A percentile compares a stretch with the other conserved stretches of the same genome.
Conservation (phyloP, 225 moss, liverwort and hornwort genomes). For the Marchantia paleacea region DNA sequence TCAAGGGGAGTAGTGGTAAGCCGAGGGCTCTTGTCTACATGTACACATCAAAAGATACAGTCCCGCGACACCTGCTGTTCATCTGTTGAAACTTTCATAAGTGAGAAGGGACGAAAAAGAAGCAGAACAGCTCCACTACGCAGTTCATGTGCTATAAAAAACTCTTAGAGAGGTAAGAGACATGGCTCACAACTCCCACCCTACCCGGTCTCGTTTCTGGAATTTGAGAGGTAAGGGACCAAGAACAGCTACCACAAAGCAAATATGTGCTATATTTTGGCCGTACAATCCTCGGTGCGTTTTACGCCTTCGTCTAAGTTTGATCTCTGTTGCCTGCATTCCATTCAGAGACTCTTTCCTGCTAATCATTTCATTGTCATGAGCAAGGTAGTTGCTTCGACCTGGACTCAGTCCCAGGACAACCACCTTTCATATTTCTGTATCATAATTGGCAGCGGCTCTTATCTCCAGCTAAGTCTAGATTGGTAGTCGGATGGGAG, state of each 20-base stretch:
- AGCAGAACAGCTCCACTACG: neutral
- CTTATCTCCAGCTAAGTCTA: neutral
- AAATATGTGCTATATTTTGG: too few species aligned
- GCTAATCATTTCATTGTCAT: too few species aligned
- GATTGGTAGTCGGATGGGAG: neutral
- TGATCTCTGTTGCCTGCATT: too few species aligned
- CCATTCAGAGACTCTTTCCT: too few species aligned
- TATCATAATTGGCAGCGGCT: neutral
- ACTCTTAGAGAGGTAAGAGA: neutral
- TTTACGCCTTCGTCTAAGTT: too few species aligned
- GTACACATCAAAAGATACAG: neutral
- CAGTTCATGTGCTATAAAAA: neutral
- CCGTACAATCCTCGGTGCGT: too few species aligned
- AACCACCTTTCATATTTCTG: neutral
- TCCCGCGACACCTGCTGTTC: neutral
- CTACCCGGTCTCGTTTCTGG: neutral
- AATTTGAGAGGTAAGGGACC: too few species aligned
- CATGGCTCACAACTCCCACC: neutral
- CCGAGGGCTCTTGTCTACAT: neutral
- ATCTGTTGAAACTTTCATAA: neutral
- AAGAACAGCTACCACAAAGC: too few species aligned
- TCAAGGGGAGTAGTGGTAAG: too few species aligned
- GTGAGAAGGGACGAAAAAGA: neutral
- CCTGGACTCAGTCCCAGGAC: neutral
- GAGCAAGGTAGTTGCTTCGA: neutral